These are phyloP conservation scores for Candida krabiensis DNA, from an alignment of 805 yeast species.

Conservation along the genomic window DNA sequence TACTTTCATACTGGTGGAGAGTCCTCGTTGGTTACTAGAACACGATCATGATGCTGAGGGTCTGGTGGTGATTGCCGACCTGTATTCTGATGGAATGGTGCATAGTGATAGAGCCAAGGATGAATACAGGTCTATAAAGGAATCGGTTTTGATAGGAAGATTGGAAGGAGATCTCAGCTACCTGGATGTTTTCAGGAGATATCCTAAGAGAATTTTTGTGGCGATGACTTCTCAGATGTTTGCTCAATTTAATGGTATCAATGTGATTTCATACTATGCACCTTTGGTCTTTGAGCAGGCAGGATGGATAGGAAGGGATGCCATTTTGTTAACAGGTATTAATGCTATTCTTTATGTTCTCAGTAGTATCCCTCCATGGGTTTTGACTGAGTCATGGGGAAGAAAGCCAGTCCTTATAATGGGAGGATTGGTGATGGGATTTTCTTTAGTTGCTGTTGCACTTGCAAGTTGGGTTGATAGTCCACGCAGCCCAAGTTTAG, in stretches of 20 bases:
- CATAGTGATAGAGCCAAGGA: constrained; percentile 65
- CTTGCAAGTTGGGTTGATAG: constrained; percentile 51
- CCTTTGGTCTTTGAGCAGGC: constrained; percentile 93
- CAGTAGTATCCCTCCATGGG: constrained; percentile 89
- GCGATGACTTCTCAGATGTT: constrained; percentile 91
- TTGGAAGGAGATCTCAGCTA: constrained; percentile 80
- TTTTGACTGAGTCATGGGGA: constrained; percentile 88
- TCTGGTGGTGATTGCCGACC: constrained; percentile 76
- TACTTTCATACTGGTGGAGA: constrained; percentile 76
- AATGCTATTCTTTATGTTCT: constrained; percentile 54
- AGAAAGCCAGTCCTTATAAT: constrained; percentile 77
- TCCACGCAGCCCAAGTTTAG: constrained; percentile 60
- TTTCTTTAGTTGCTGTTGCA: constrained; percentile 65
- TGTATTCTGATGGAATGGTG: constrained; percentile 76
- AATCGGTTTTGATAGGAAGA: constrained; percentile 70
- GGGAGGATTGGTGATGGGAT: constrained; percentile 80
- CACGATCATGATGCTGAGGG: constrained; percentile 84
- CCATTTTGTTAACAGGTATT: constrained; percentile 88
- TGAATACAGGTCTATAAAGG: constrained; percentile 82
- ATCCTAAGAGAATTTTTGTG: constrained; percentile 74
- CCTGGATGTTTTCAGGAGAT: constrained; percentile 70
- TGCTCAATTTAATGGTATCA: constrained; percentile 93
- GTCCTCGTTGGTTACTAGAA: constrained; percentile 88
- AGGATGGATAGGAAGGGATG: constrained; percentile 88
- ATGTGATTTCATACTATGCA: constrained; percentile 89